Base-by-base conservation (phyloP, 2,329 filamentous ascomycete species). In the Monosporascus sp. region DNA sequence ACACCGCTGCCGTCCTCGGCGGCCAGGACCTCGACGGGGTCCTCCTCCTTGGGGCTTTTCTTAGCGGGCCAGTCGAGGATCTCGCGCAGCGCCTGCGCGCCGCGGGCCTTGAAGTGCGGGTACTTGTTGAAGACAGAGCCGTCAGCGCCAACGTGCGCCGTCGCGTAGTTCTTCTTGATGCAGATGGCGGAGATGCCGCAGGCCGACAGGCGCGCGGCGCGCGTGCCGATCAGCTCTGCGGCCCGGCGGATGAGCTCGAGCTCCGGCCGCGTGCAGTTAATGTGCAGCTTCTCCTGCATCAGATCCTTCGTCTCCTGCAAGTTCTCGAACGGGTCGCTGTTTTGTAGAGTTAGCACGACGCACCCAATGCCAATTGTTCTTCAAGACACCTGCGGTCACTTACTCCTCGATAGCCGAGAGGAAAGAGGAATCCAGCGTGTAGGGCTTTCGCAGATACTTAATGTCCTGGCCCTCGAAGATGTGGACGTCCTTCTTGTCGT, bases 91-190 rank as follows among this genome's bases (percentile, higher is more conserved):
- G 94, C 94, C 70, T 87, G 80, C 16, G 94, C 93, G 52, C 93
- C 92, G 52, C 94, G 88, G 54, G 86, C 84, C 80, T 97, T 97
- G 83, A 99, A 99, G 75, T 96, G 89, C 14, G 94, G 94, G 75
- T 99, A 99, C 72, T 97, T 97, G 81, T 96, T 97, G 78, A 99
- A 99, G 52, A 99, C 93, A 19, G 90, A 96, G 38, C 94, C 94
- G 68, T 99, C 94, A 50, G 94, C 94, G 64, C 94, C 94, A 43
- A 99, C 94, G 72, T 97, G 94, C 77, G 90, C 96, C 38, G 82
- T 81, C 67, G 88, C 75, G 72, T 92, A 93, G 62, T 84, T 82
- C 82, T 97, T 97, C 86, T 97, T 97, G 76, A 87, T 95, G 81
- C 89, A 91, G 67, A 99, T 97, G 54, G 93, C 94, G 14, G 93